phyloP scores from a whole-genome alignment of 306 rosid genomes.

The Cucumis melo region DNA sequence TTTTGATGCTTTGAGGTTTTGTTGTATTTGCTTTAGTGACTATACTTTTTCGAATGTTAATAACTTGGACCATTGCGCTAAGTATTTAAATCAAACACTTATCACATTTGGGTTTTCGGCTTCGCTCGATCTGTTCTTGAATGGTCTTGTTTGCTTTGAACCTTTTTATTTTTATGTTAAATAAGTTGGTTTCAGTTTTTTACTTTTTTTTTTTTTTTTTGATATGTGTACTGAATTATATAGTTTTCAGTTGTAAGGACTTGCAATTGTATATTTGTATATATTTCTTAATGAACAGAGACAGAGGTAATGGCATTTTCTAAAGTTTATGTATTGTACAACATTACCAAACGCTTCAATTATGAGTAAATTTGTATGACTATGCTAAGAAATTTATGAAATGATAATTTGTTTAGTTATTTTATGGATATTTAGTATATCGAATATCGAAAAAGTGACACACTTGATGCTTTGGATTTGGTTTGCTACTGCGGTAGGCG shows the following conservation, averaged over 20 bases:
- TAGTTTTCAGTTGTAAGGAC: conserved; percentile 91
- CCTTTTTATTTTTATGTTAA: not conserved
- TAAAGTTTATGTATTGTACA: not conserved
- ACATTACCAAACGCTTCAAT: not conserved
- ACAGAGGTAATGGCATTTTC: conserved; percentile 45
- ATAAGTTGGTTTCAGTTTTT: not conserved
- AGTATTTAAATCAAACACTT: conserved; percentile 91
- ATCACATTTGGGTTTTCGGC: conserved; percentile 91
- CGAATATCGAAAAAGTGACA: too few relatives aligned
- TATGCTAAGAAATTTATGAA: not conserved
- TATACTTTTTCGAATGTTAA: conserved; percentile 78
- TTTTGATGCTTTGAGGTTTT: conserved; percentile 13
- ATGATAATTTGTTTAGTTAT: not conserved
- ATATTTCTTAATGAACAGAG: conserved; percentile 85
- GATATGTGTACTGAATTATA: not conserved
- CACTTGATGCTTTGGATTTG: too few relatives aligned
- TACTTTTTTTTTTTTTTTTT: too few relatives aligned
- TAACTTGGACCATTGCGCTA: conserved; percentile 92
- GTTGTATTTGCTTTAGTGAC: conserved; percentile 39
- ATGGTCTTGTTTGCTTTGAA: conserved; percentile 54
- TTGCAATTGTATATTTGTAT: conserved; percentile 90
- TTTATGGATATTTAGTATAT: not conserved
- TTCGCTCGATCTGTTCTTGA: conserved; percentile 86
- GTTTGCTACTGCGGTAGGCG: too few relatives aligned
- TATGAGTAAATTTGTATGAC: not conserved